phyloP scores from a whole-genome alignment of 345 rosid genomes.

The Conringia planisiliqua region DNA sequence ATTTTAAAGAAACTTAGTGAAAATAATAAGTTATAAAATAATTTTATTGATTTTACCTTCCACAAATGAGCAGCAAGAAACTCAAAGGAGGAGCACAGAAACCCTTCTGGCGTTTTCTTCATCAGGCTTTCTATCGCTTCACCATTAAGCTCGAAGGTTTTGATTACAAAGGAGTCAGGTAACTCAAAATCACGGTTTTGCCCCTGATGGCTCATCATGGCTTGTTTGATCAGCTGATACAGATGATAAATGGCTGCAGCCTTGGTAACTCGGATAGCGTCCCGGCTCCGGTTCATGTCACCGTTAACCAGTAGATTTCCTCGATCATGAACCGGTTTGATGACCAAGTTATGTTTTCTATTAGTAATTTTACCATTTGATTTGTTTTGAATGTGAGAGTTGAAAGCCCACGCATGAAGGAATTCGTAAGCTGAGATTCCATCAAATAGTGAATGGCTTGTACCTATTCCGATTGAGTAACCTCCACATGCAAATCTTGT shows the following conservation, averaged over 20 bases:
- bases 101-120: conserved; percentile 36
- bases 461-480: conserved; percentile 57
- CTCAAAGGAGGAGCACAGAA: conserved; percentile 56
- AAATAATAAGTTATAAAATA: not conserved
- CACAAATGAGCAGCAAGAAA: conserved; percentile 61
- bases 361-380: not conserved
- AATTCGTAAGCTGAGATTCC: conserved; percentile 58
- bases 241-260: conserved; percentile 67
- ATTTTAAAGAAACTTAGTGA: not conserved
- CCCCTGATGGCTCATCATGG: conserved; percentile 22
- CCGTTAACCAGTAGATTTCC: conserved; percentile 34
- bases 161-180: conserved; percentile 34
- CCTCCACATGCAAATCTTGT: conserved; percentile 72
- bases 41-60: conserved; percentile 41
- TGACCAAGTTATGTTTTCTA: conserved; percentile 9
- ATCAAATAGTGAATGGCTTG: conserved; percentile 64
- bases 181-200: conserved; percentile 7
- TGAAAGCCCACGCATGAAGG: conserved; percentile 52
- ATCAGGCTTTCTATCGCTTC: conserved; percentile 46
- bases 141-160: conserved; percentile 45
- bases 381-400: conserved; percentile 33
- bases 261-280: conserved; percentile 11
- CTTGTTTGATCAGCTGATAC: conserved; percentile 53
- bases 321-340: conserved; percentile 53
- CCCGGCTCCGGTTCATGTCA: conserved; percentile 1